Evolutionary conservation across 2,329 filamentous ascomycete species (phyloP).

Genomic region (Claviceps sp.): DNA sequence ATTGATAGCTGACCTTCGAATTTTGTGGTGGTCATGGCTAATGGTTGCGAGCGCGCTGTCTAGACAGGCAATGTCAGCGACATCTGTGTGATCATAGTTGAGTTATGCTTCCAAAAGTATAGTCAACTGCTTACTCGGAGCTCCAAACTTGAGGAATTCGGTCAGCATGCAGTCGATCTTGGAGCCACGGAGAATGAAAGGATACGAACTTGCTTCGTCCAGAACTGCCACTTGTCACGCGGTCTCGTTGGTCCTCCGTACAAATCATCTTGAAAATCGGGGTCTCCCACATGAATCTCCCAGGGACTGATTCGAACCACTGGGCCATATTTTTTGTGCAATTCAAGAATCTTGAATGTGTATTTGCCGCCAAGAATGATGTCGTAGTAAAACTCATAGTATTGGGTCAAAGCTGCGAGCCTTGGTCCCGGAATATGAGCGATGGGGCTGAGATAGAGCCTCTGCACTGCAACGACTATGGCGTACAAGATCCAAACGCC

Average conservation of each 20-base stretch:
- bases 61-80: constrained; percentile 6
- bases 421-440: constrained; percentile 25
- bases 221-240: constrained; percentile 22
- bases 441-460: constrained; percentile 25
- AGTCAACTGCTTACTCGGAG: constrained; percentile 15
- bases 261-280: constrained; percentile 26
- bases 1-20: constrained; percentile 21
- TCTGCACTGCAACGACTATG: constrained; percentile 15
- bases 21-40: constrained; percentile 20
- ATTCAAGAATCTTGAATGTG: constrained; percentile 25
- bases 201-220: constrained; percentile 20
- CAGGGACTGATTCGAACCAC: constrained; percentile 27
- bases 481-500: constrained; percentile 18
- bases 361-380: constrained; percentile 27
- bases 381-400: constrained; percentile 31
- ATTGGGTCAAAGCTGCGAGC: constrained; percentile 24
- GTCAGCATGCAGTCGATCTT: not conserved
- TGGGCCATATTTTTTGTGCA: constrained; percentile 29
- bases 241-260: constrained; percentile 19
- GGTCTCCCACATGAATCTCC: constrained; percentile 25
- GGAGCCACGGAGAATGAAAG: not conserved
- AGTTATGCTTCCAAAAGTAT: not conserved
- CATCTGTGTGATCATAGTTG: not conserved
- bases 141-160: constrained; percentile 15
- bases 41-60: constrained; percentile 22